These are phyloP conservation scores for Ceratocystis variospora DNA, from an alignment of 2,329 filamentous ascomycete species.

Conservation along the genomic window DNA sequence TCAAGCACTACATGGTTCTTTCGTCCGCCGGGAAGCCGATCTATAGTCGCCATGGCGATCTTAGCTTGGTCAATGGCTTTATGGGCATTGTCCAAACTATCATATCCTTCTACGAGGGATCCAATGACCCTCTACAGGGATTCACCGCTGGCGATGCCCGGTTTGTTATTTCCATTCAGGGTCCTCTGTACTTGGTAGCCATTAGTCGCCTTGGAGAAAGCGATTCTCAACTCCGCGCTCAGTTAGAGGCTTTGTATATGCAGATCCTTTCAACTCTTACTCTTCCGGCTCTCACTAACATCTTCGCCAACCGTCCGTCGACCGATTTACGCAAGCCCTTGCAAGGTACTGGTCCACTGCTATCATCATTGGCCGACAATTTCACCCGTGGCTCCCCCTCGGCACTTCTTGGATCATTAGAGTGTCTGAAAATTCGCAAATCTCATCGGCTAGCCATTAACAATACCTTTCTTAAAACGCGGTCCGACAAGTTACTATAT, in stretches of 20 bases:
- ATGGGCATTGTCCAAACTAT: slow-evolving; percentile 95
- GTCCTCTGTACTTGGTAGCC: slow-evolving; percentile 81
- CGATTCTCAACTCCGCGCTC: slow-evolving; percentile 70
- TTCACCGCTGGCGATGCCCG: slow-evolving; percentile 79
- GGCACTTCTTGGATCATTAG: slow-evolving; percentile 73
- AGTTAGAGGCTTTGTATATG: slow-evolving; percentile 93
- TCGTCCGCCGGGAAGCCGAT: slow-evolving; percentile 95
- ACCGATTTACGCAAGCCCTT: slow-evolving; percentile 81
- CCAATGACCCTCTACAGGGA: slow-evolving; percentile 60
- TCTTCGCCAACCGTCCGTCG: slow-evolving; percentile 84
- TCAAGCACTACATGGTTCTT: slow-evolving; percentile 93
- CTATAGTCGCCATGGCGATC: slow-evolving; percentile 86
- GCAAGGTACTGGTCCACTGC: slow-evolving; percentile 77
- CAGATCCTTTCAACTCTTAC: slow-evolving; percentile 94
- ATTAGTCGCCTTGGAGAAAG: slow-evolving; percentile 89
- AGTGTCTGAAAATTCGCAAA: slow-evolving; percentile 86
- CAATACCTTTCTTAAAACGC: slow-evolving; percentile 66
- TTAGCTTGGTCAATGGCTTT: slow-evolving; percentile 79
- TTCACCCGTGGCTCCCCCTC: slow-evolving; percentile 90
- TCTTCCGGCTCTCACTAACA: slow-evolving; percentile 67
- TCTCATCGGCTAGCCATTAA: slow-evolving; percentile 77
- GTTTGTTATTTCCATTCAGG: slow-evolving; percentile 75
- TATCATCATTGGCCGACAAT: slow-evolving; percentile 84
- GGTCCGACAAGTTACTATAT: slow-evolving; percentile 69
- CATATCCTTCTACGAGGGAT: slow-evolving; percentile 85